A percentile compares a stretch with the other conserved stretches of the same genome.
Evolutionary conservation across 2,329 filamentous ascomycete genomes (phyloP).

Genomic region (Zymoseptoria tritici): DNA sequence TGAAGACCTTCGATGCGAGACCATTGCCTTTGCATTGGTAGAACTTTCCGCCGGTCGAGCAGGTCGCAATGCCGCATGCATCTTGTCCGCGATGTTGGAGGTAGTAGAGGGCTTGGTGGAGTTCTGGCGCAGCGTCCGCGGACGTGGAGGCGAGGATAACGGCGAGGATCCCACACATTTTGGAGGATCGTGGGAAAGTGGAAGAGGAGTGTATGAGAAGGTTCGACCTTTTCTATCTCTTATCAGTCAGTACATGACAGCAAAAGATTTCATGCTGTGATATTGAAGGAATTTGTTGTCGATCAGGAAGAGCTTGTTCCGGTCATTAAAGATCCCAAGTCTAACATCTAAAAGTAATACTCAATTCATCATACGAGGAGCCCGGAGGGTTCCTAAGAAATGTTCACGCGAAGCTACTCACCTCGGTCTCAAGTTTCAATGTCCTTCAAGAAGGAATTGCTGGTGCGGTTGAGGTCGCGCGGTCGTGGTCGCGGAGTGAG

Average conservation of each 20-base stretch:
- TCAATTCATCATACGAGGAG: neutral
- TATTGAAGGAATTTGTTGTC: neutral
- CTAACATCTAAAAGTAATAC: constrained; percentile 17
- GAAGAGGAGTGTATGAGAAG: neutral
- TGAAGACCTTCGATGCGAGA: constrained; percentile 77
- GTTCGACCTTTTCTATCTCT: neutral
- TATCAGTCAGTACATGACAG: constrained; percentile 2
- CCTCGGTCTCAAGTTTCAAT: neutral
- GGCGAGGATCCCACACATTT: constrained; percentile 46
- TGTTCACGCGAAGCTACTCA: neutral
- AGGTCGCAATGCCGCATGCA: constrained; percentile 76
- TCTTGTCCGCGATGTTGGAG: constrained; percentile 66
- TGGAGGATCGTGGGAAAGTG: constrained; percentile 14
- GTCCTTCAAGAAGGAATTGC: neutral
- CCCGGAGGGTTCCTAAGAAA: neutral
- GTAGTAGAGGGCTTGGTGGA: constrained; percentile 32
- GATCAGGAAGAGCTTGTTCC: constrained; percentile 12
- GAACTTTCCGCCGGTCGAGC: constrained; percentile 66
- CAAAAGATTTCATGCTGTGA: neutral
- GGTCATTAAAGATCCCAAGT: constrained; percentile 14
- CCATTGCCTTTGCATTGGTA: constrained; percentile 89
- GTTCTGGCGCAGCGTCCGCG: constrained; percentile 31
- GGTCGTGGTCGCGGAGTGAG: neutral
- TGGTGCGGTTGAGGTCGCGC: neutral
- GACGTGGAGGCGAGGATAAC: constrained; percentile 40